Conservation (phyloP, 805 yeast species). For the Hanseniaspora taiwanica region DNA sequence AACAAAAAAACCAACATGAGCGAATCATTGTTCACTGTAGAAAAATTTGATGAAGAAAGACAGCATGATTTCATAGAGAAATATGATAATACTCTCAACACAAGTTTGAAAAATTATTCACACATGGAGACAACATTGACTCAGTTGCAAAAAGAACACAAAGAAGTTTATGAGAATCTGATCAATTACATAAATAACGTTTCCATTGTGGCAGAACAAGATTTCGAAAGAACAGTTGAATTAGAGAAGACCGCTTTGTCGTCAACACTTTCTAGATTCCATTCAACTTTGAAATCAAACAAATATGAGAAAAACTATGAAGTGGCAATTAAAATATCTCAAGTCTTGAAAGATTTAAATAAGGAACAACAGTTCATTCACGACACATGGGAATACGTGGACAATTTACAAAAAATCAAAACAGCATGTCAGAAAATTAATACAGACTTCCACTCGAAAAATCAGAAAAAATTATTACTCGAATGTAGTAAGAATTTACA, state of each 20-base stretch:
- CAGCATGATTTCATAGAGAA: too few species aligned
- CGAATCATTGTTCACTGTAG: neutral
- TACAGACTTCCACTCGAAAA: conserved; percentile 46
- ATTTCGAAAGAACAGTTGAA: conserved; percentile 33
- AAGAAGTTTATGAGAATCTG: neutral
- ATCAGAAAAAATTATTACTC: conserved; percentile 40
- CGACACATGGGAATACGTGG: conserved; percentile 49
- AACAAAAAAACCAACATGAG: too few species aligned
- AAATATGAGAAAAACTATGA: conserved; percentile 43
- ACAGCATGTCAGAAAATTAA: conserved; percentile 50
- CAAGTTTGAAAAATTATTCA: neutral
- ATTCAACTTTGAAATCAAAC: conserved; percentile 36
- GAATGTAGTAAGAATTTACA: conserved; percentile 62
- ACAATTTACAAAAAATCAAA: conserved; percentile 52
- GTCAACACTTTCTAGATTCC: conserved; percentile 42
- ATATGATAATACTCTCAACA: too few species aligned
- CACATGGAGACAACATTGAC: neutral
- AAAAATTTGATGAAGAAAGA: neutral
- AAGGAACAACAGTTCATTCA: conserved; percentile 53
- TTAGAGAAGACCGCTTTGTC: conserved; percentile 51
- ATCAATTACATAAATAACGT: neutral
- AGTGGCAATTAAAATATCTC: conserved; percentile 54
- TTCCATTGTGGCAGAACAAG: neutral
- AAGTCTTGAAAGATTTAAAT: conserved; percentile 56
- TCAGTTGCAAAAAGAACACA: neutral